Percentiles rank a stretch among this genome's conserved stretches.
phyloP scores from a whole-genome alignment of 2,329 filamentous ascomycete species.

The Botryosphaeria dothidea region DNA sequence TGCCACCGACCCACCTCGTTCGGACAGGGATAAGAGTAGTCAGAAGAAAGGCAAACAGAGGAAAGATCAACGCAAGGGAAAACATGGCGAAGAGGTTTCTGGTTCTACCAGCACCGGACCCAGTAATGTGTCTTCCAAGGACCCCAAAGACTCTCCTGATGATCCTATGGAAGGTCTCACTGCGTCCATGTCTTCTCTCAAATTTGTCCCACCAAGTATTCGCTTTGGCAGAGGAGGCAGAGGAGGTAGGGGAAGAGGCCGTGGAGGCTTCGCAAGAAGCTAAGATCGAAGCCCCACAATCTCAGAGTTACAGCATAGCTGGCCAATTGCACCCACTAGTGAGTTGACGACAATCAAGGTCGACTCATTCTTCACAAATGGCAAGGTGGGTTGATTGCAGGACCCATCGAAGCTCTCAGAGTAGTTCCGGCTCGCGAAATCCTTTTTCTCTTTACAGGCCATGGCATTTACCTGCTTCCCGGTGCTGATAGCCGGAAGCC shows the following conservation, averaged over 20 bases:
- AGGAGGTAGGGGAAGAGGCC: background rate
- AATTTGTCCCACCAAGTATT: conserved; percentile 69
- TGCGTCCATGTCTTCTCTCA: conserved; percentile 69
- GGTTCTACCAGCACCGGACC: background rate
- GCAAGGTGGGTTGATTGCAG: no score
- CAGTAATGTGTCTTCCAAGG: conserved; percentile 13
- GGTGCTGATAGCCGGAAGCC: no score
- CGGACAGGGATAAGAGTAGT: background rate
- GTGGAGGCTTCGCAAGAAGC: conserved; percentile 5
- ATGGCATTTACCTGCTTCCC: no score
- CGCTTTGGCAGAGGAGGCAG: conserved; percentile 58
- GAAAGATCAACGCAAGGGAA: background rate
- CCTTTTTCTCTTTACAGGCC: no score
- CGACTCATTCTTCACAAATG: no score
- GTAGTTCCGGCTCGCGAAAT: no score
- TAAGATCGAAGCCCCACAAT: background rate
- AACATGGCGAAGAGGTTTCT: background rate
- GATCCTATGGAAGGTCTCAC: conserved; percentile 64
- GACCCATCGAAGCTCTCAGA: no score
- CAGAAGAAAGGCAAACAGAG: background rate
- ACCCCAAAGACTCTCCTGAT: no score
- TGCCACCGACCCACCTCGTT: background rate
- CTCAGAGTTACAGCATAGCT: background rate
- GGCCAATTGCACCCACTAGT: background rate
- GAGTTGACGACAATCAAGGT: no score